phyloP scores from a whole-genome alignment of 2,329 filamentous ascomycete species.

The Neopestalotiopsis sp. region DNA sequence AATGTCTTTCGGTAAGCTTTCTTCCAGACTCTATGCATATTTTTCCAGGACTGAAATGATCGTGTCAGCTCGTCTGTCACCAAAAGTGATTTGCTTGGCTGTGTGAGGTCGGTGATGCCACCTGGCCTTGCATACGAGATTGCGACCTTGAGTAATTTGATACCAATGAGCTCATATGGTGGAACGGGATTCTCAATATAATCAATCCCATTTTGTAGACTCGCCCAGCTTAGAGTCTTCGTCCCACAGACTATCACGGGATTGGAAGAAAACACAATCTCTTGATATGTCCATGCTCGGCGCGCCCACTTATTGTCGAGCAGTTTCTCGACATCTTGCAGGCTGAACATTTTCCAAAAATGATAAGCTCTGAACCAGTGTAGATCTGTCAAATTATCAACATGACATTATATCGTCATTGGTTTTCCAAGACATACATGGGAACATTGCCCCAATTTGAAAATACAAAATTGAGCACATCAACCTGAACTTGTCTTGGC shows the following conservation, averaged over 20 bases:
- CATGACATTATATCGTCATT: too few relatives aligned
- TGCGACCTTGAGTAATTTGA: too few relatives aligned
- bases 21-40: not conserved
- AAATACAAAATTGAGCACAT: not conserved
- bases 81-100: too few relatives aligned
- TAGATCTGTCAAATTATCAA: too few relatives aligned
- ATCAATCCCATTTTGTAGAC: not conserved
- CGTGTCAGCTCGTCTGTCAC: too few relatives aligned
- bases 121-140: too few relatives aligned
- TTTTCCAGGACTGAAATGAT: not conserved
- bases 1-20: not conserved
- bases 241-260: not conserved
- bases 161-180: too few relatives aligned
- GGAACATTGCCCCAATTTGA: not conserved
- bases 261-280: not conserved
- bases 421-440: not conserved
- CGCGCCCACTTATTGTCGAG: not conserved
- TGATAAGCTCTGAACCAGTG: not conserved
- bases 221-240: not conserved
- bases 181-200: not conserved
- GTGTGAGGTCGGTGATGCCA: too few relatives aligned
- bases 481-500: not conserved
- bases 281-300: slow-evolving; percentile 1
- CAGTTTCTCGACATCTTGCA: not conserved
- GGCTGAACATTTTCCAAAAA: not conserved